Conservation (phyloP, 441 rosid genomes). For the Populus hybrid region DNA sequence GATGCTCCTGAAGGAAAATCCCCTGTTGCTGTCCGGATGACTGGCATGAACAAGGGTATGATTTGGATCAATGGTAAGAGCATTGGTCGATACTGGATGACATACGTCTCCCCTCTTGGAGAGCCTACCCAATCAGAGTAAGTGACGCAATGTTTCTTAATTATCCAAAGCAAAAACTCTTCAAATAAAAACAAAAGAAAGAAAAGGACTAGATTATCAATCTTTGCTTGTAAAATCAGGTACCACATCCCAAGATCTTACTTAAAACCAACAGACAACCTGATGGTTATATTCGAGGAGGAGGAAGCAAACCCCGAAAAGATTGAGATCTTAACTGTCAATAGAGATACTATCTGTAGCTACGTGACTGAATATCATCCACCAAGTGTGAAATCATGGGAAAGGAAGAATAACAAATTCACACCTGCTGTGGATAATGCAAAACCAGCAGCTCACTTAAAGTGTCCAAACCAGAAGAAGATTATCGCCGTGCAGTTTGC, state of each 20-base stretch:
- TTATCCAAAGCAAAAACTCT: not conserved
- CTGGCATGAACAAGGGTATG: constrained; percentile 76
- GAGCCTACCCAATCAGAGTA: constrained; percentile 70
- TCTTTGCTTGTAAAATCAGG: constrained; percentile 25
- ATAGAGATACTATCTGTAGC: constrained; percentile 64
- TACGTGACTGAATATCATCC: constrained; percentile 37
- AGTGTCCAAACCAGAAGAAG: constrained; percentile 38
- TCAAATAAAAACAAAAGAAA: too few species aligned
- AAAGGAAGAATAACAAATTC: constrained; percentile 25
- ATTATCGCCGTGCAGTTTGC: constrained; percentile 50
- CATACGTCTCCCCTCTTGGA: constrained; percentile 68
- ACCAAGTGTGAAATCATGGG: constrained; percentile 45
- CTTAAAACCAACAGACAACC: constrained; percentile 45
- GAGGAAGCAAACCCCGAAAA: constrained; percentile 37
- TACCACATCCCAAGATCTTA: constrained; percentile 67
- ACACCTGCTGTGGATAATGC: constrained; percentile 18
- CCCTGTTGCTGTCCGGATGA: constrained; percentile 55
- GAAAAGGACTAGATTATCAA: not conserved
- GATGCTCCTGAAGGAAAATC: constrained; percentile 66
- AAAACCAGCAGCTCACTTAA: constrained; percentile 36
- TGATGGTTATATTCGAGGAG: constrained; percentile 58
- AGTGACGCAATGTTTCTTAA: constrained; percentile 14
- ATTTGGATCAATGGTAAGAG: constrained; percentile 82
- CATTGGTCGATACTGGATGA: constrained; percentile 91
- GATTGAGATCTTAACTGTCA: constrained; percentile 36